Base-by-base conservation (phyloP, 495 filamentous ascomycete species). In the Astrothelium macrocarpum region DNA sequence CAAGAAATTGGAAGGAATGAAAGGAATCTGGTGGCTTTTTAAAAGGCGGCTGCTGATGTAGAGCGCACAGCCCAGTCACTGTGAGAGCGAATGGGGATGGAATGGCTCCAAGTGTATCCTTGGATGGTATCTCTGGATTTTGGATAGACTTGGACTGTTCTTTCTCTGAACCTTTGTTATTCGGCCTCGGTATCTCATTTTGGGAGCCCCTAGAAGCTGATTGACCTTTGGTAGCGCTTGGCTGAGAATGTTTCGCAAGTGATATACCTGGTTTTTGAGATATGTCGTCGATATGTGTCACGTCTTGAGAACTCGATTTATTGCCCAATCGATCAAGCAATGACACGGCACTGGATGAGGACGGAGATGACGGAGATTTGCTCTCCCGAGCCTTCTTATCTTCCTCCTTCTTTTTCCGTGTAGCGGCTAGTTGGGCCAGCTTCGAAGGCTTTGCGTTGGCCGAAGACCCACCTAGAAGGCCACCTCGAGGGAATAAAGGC, bases 391-490 rank as follows among this genome's bases (percentile, higher is more conserved):
- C 64, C 59, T 78, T 77, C 71, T 86, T 86, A 11, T 87, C 85
- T 43, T 90, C 87, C 58, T 88, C 85, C 74, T 90, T 91, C 76
- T 92, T 95, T 72, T 87, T 88, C 59, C 91, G 84, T 25, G 88
- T 85, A n/a, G 90, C 91, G 64, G 93, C 93, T 23, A 97, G 78
- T 46, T 87, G 87, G 64, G 94, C 91, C 32, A 97, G 79, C 71
- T 97, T 98, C 12, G 93, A 96, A 71, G 88, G 81, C 70, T 95
- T 96, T 4, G 76, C 78, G 10, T 71, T 75, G 58, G 61, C 69
- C 34, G 70, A 67, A n/a, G 80, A 76, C 25, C 95, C 94, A 25
- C 94, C 94, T 20, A 94, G 75, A 10, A 98, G 79, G 9, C 87
- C 83, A 53, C 80, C 72, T 32, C 76, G 80, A 53, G 83, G 85